A percentile compares a stretch with the other conserved stretches of the same genome.
Evolutionary conservation across 805 yeast species (phyloP).

Genomic region (Yamadazyma olivae): DNA sequence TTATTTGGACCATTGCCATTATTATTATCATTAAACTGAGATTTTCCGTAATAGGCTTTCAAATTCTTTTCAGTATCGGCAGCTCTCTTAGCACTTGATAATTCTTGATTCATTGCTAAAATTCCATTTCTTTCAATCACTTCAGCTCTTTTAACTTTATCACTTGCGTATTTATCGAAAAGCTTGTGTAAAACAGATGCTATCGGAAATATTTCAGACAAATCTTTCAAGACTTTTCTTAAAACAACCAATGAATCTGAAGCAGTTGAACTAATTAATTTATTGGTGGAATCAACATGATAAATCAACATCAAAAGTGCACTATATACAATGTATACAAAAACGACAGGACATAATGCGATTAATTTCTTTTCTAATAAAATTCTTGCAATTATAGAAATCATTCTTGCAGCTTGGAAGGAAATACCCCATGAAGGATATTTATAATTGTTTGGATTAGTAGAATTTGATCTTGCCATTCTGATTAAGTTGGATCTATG

Average conservation of each 20-base stretch:
- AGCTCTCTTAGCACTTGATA: constrained; percentile 22
- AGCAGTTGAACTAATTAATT: constrained; percentile 40
- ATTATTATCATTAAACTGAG: constrained; percentile 2
- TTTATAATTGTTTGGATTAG: constrained; percentile 40
- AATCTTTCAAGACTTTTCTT: constrained; percentile 35
- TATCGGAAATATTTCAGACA: constrained; percentile 36
- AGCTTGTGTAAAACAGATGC: constrained; percentile 34
- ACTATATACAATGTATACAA: constrained; percentile 55
- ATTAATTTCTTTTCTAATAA: constrained; percentile 49
- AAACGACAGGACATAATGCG: constrained; percentile 53
- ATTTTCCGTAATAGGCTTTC: constrained; percentile 16
- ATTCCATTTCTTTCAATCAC: constrained; percentile 37
- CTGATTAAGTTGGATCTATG: constrained; percentile 66
- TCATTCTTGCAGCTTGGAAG: constrained; percentile 77
- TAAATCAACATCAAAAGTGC: constrained; percentile 72
- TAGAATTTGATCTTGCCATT: constrained; percentile 41
- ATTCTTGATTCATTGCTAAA: constrained; percentile 37
- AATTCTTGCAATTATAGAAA: constrained; percentile 59
- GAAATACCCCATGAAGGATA: constrained; percentile 81
- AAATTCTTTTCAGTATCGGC: constrained; percentile 18
- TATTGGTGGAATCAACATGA: constrained; percentile 50
- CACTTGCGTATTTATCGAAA: constrained; percentile 42
- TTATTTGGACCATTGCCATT: constrained; percentile 3
- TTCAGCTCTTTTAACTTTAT: constrained; percentile 38
- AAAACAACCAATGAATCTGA: constrained; percentile 38